A percentile compares a stretch with the other conserved stretches of the same genome.
Conservation (phyloP, 2,329 filamentous ascomycete genomes). For the Paraphoma sp. region DNA sequence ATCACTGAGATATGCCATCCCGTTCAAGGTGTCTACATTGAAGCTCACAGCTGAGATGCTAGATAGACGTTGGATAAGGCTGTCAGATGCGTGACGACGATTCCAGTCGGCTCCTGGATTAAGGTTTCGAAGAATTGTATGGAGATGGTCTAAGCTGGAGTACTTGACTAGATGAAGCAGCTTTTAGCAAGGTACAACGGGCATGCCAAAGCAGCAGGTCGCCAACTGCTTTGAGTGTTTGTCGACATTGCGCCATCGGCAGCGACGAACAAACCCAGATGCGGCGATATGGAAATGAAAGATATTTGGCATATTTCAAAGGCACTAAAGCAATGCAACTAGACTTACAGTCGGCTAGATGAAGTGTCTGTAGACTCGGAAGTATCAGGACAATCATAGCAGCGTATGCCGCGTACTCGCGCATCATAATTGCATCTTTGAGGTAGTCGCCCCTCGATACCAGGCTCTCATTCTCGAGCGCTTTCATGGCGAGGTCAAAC, state of each 20-base stretch:
- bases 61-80: constrained; percentile 16
- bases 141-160: constrained; percentile 26
- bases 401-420: constrained; percentile 36
- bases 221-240: too few species aligned
- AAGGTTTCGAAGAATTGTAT: constrained; percentile 22
- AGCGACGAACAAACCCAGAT: too few species aligned
- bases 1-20: constrained; percentile 12
- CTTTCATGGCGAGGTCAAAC: constrained; percentile 16
- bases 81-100: constrained; percentile 11
- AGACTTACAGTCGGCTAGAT: constrained; percentile 18
- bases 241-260: too few species aligned
- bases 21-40: constrained; percentile 24
- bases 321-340: background rate
- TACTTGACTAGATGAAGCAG: constrained; percentile 3
- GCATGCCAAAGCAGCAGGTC: too few species aligned
- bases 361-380: constrained; percentile 22
- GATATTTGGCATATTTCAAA: too few species aligned
- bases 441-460: constrained; percentile 23
- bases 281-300: too few species aligned
- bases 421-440: constrained; percentile 13
- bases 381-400: constrained; percentile 27
- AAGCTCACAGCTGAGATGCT: constrained; percentile 25
- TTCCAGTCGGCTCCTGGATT: constrained; percentile 7
- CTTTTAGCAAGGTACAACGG: too few species aligned
- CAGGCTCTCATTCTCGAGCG: constrained; percentile 19